Base-by-base conservation (phyloP, 2,329 filamentous ascomycete species). In the Xylariomycetidae sp. region DNA sequence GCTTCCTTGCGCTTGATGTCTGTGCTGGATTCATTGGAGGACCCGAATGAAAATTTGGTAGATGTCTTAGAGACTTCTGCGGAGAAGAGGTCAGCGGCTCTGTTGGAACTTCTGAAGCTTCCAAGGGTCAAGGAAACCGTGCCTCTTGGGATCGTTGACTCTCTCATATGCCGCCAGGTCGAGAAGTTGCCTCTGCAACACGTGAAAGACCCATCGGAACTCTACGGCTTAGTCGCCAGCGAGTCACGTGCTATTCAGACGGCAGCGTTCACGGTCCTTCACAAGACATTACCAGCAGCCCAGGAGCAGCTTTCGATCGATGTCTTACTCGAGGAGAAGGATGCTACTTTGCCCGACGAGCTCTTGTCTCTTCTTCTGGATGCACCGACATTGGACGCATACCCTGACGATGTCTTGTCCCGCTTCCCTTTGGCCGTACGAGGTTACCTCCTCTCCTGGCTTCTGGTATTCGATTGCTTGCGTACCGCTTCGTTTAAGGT, bases 251-350 rank as follows among this genome's bases (percentile, higher is more conserved):
- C 79, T 7, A 74, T 95, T 4, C 89, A 95, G 51, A 80, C 78
- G 9, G 80, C 86, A 2, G 85, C 86, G 0, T 96, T 89, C 55
- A 74, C 76, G 25, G 63, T 96, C 16, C 67, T 98, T 5, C 85
- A 93, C 52, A 76, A 74, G 30, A 79, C 83, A n/a, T 78, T 96
- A 6, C 87, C 88, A 0, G 71, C 70, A 3, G 67, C 72, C 1
- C 90, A 95, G 54, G 83, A 93, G 51, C 75, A 94, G 36, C 68
- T 90, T 1, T 92, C 89, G 0, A 70, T 96, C 19, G 82, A 95
- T 42, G 72, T 72, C 2, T 54, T 79, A n/a, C 57, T 89, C 2
- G 82, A 87, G 20, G 84, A 87, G 56, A 78, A 68, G 38, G 61
- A 74, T 28, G 85, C 82, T 6, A 75, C 73, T 31, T 68, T 98